Conservation (phyloP, 768 basidiomycete species). For the Termitomyces sp. region DNA sequence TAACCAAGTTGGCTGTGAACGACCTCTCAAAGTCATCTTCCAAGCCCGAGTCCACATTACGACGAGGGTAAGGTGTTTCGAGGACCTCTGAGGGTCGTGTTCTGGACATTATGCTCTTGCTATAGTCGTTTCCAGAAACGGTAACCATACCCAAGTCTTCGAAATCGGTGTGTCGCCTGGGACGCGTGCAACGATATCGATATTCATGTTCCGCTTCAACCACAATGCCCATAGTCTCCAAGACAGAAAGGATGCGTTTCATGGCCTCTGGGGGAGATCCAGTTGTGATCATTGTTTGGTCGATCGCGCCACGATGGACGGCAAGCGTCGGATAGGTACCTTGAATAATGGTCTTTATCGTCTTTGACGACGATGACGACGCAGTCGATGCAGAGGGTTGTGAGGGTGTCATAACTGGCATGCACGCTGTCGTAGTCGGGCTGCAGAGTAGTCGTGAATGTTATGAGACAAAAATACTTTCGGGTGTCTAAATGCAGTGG, state of each 20-base stretch:
- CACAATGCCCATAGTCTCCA: slow-evolving; percentile 80
- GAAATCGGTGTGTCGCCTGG: slow-evolving; percentile 33
- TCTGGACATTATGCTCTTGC: neutral
- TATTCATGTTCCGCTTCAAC: slow-evolving; percentile 78
- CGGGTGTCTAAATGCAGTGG: slow-evolving; percentile 4
- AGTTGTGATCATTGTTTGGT: slow-evolving; percentile 80
- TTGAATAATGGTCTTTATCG: neutral
- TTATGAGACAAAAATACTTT: slow-evolving; percentile 6
- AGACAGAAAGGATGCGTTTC: slow-evolving; percentile 61
- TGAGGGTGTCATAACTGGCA: neutral
- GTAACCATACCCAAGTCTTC: neutral
- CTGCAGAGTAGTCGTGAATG: neutral
- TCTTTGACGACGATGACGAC: neutral
- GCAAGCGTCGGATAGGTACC: slow-evolving; percentile 16
- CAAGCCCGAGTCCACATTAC: slow-evolving; percentile 14
- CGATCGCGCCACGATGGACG: slow-evolving; percentile 83
- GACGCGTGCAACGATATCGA: slow-evolving; percentile 67
- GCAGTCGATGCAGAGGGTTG: neutral
- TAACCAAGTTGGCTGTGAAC: neutral
- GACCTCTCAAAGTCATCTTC: slow-evolving; percentile 29
- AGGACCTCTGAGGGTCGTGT: neutral
- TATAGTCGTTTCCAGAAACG: neutral
- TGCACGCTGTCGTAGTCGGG: neutral
- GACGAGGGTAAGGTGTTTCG: neutral
- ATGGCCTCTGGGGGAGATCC: slow-evolving; percentile 75